Evolutionary conservation across 495 filamentous ascomycete genomes (phyloP).

Genomic region (Penicillium psychrofluorescens): DNA sequence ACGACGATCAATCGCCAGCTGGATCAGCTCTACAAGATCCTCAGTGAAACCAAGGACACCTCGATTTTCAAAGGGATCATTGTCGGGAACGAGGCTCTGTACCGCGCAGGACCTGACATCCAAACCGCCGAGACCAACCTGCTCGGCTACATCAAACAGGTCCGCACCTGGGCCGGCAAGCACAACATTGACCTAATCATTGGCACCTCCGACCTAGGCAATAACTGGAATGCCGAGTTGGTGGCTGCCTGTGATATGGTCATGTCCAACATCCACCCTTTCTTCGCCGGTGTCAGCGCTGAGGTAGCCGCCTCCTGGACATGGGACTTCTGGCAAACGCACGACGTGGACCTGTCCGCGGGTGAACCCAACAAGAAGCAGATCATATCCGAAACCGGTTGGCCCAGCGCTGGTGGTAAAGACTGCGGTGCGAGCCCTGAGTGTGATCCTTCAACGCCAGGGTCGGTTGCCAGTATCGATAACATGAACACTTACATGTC

Average conservation of each 20-base stretch:
- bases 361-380: conserved; percentile 46
- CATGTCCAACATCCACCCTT: conserved; percentile 97
- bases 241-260: conserved; percentile 68
- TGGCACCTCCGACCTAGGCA: conserved; percentile 86
- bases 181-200: conserved; percentile 62
- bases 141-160: conserved; percentile 54
- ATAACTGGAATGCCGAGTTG: conserved; percentile 71
- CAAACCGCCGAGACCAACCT: conserved; percentile 60
- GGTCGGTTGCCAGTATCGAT: conserved; percentile 68
- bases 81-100: conserved; percentile 92
- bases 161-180: conserved; percentile 63
- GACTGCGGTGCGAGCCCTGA: conserved; percentile 54
- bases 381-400: conserved; percentile 85
- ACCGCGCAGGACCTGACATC: conserved; percentile 43
- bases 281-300: conserved; percentile 77
- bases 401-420: conserved; percentile 81
- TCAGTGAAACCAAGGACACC: conserved; percentile 57
- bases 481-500: conserved; percentile 85
- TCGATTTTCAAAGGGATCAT: conserved; percentile 77
- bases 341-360: neutral
- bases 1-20: conserved; percentile 82
- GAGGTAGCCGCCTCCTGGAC: conserved; percentile 75
- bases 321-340: conserved; percentile 60
- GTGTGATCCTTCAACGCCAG: conserved; percentile 47
- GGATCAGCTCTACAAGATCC: conserved; percentile 68